Percentiles rank a stretch among this genome's conserved stretches.
Conservation (phyloP, 345 rosid genomes). For the Dimocarpus longan region DNA sequence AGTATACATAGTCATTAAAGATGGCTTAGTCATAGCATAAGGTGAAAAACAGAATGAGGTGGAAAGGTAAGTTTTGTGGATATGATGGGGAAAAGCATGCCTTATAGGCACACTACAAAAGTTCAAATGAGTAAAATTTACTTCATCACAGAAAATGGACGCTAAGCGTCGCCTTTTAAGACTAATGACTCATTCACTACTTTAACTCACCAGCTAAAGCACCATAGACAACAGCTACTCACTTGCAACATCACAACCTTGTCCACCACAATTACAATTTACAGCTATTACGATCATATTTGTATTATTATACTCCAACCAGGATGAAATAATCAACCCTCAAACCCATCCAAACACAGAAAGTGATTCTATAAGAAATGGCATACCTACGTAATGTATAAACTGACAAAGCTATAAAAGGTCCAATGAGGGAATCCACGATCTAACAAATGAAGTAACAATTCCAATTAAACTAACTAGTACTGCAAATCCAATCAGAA, state of each 20-base stretch:
- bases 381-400: not conserved
- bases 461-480: not conserved
- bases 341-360: not conserved
- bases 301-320: not conserved
- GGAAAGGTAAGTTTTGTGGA: not conserved
- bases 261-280: not conserved
- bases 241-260: not conserved
- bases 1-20: not conserved
- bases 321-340: not conserved
- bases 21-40: not conserved
- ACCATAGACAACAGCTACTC: not conserved
- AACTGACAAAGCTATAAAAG: not conserved
- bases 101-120: not conserved
- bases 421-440: not conserved
- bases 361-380: not conserved
- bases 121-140: not conserved
- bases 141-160: not conserved
- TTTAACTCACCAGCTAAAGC: not conserved
- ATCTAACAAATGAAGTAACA: not conserved
- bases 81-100: not conserved
- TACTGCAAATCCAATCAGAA: not conserved
- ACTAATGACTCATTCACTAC: not conserved
- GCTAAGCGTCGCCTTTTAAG: not conserved
- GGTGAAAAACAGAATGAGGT: not conserved
- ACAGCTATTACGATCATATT: not conserved